Evolutionary conservation across 1,284 basidiomycete species (phyloP).

Genomic region (Naganishia sp.): DNA sequence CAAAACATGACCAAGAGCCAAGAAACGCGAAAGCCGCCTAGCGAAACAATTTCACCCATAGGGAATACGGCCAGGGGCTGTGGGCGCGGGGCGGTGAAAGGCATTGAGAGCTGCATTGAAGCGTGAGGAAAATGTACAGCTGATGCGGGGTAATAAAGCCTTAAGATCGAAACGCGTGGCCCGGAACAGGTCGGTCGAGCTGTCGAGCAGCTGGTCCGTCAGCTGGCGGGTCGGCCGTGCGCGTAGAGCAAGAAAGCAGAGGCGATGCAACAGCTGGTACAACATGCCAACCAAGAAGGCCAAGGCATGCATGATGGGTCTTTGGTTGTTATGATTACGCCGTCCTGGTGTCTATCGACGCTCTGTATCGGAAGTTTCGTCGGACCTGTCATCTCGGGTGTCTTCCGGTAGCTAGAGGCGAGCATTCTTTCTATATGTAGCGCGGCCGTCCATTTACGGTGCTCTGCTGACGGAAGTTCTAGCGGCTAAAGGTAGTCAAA

Average conservation of each 20-base stretch:
- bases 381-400: too few species aligned
- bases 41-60: too few species aligned
- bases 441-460: neutral
- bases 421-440: neutral
- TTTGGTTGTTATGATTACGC: too few species aligned
- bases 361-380: too few species aligned
- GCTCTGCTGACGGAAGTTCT: neutral
- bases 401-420: too few species aligned
- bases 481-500: neutral
- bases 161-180: too few species aligned
- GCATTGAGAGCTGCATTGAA: too few species aligned
- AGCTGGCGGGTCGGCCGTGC: neutral
- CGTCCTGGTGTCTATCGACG: too few species aligned
- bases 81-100: too few species aligned
- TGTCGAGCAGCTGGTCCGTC: neutral
- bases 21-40: slow-evolving; percentile 3
- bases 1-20: slow-evolving; percentile 8
- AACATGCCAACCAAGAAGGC: neutral
- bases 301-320: neutral
- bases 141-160: neutral
- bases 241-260: neutral
- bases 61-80: too few species aligned
- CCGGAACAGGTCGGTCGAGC: neutral
- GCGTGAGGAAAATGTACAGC: too few species aligned
- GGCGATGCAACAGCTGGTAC: too few species aligned